Evolutionary conservation across 305 asterid species (phyloP).

Genomic region (Rubia occidens): DNA sequence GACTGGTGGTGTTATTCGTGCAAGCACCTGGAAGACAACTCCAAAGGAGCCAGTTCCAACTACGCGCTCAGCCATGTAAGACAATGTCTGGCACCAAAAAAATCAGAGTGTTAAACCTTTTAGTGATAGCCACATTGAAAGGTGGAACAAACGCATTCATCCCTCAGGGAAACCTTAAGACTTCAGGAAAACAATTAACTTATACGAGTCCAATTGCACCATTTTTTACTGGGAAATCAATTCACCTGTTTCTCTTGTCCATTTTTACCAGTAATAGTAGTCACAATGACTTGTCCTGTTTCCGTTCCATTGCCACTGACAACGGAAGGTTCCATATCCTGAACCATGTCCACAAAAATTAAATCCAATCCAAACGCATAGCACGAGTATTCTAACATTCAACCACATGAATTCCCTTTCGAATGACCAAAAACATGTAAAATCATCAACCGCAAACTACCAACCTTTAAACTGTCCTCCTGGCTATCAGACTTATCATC

Average conservation of each 20-base stretch:
- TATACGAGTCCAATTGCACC: background rate
- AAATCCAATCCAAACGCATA: background rate
- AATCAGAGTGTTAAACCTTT: background rate
- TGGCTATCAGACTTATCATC: slow-evolving; percentile 43
- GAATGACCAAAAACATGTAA: background rate
- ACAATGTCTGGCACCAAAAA: slow-evolving; percentile 48
- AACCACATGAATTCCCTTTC: no score
- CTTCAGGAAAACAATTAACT: background rate
- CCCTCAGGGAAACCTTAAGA: background rate
- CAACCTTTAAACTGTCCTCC: slow-evolving; percentile 50
- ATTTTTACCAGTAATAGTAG: slow-evolving; percentile 57
- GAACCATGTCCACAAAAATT: background rate
- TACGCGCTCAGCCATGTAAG: slow-evolving; percentile 90
- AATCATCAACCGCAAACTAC: background rate
- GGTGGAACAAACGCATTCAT: background rate
- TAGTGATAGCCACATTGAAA: background rate
- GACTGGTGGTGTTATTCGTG: background rate
- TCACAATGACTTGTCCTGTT: slow-evolving; percentile 81
- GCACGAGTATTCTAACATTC: background rate
- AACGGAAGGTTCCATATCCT: slow-evolving; percentile 82
- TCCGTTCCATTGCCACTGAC: slow-evolving; percentile 77
- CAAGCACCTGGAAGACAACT: slow-evolving; percentile 79
- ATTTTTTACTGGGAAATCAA: background rate
- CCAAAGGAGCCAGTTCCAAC: slow-evolving; percentile 98
- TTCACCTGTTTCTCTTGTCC: slow-evolving; percentile 80